phyloP scores from a whole-genome alignment of 352 stramenopile genomes.

The Thalassiosira exigua region DNA sequence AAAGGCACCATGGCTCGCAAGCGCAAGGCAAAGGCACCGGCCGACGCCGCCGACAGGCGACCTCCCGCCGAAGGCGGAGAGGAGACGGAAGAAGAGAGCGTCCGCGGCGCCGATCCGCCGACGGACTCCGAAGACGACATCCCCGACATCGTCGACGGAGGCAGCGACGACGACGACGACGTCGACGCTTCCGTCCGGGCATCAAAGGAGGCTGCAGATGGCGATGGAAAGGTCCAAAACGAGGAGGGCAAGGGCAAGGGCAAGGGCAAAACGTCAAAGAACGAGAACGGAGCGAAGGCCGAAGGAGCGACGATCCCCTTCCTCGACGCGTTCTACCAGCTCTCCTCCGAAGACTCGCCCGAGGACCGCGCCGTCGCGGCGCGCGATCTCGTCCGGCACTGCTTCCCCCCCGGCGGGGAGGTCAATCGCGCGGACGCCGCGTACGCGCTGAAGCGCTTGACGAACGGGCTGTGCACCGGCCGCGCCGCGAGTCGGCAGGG shows the following conservation, averaged over 20 bases:
- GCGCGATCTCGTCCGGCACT: slow-evolving; percentile 73
- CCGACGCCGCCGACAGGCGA: background rate
- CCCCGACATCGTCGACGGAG: slow-evolving; percentile 23
- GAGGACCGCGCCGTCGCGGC: slow-evolving; percentile 65
- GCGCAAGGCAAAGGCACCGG: too few species aligned
- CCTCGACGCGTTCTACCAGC: slow-evolving; percentile 82
- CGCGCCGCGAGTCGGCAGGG: slow-evolving; percentile 77
- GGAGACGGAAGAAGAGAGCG: slow-evolving; percentile 51
- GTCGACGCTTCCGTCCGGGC: slow-evolving; percentile 10
- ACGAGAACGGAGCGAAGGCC: slow-evolving; percentile 16
- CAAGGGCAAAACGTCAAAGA: slow-evolving; percentile 4
- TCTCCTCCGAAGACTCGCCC: slow-evolving; percentile 62
- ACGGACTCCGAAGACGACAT: slow-evolving; percentile 23
- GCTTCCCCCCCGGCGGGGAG: slow-evolving; percentile 49
- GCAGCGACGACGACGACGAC: slow-evolving; percentile 20
- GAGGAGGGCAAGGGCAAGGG: background rate
- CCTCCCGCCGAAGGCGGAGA: slow-evolving; percentile 8
- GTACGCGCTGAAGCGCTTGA: slow-evolving; percentile 76
- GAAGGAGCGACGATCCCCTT: slow-evolving; percentile 59
- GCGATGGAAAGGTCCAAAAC: too few species aligned
- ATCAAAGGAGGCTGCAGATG: background rate
- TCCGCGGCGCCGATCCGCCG: slow-evolving; percentile 33
- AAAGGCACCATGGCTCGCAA: too few species aligned
- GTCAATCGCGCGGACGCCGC: slow-evolving; percentile 73
- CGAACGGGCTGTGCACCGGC: slow-evolving; percentile 83